Evolutionary conservation across 2,329 filamentous ascomycete species (phyloP).

Genomic region (Colletotrichum sansevieriae): DNA sequence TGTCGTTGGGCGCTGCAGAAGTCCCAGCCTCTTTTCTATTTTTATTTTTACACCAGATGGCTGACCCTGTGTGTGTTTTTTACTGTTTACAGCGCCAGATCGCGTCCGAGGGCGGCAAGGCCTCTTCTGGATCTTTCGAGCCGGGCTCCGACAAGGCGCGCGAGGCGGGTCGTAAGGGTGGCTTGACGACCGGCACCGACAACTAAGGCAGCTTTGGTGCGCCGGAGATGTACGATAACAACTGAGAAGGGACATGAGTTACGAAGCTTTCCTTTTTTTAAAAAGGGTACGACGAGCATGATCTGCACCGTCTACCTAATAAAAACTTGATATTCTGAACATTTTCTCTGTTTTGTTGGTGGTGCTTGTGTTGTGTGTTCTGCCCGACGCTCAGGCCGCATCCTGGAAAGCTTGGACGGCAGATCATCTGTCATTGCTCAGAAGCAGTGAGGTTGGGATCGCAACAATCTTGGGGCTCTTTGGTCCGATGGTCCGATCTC

Average conservation of each 20-base stretch:
- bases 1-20: not conserved
- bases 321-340: not conserved
- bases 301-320: slow-evolving; percentile 3
- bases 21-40: fast-evolving
- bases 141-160: slow-evolving; percentile 63
- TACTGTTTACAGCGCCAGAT: slow-evolving; percentile 60
- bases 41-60: not conserved
- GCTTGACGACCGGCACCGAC: slow-evolving; percentile 43
- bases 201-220: not conserved
- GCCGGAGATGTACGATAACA: slow-evolving; percentile 16
- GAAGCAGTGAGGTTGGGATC: no score
- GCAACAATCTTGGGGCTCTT: no score
- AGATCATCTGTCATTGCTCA: no score
- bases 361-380: not conserved
- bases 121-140: slow-evolving; percentile 67
- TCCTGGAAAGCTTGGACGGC: no score
- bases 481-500: no score
- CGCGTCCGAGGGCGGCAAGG: slow-evolving; percentile 66
- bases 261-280: not conserved
- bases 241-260: not conserved
- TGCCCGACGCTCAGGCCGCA: slow-evolving; percentile 3
- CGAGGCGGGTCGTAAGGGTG: slow-evolving; percentile 68
- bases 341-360: not conserved
- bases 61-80: not conserved
- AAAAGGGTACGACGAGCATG: not conserved